These are phyloP conservation scores for Eutrema salsugineum DNA, from an alignment of 441 rosid species.

Conservation along the genomic window DNA sequence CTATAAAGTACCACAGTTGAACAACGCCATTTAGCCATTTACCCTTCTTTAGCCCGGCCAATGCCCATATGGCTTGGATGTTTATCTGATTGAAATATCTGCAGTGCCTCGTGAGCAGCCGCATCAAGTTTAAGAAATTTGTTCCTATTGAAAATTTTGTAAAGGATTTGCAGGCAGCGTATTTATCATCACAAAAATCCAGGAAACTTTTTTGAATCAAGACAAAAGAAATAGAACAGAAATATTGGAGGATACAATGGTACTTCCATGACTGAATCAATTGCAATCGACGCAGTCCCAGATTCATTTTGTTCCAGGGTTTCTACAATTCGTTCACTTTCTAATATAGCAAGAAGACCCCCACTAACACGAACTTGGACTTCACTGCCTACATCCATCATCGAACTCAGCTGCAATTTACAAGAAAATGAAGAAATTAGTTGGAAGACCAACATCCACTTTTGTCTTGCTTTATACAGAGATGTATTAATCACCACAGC, in stretches of 20 bases:
- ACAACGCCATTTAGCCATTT: conserved; percentile 29
- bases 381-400: conserved; percentile 96
- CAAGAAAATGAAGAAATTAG: not conserved
- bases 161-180: conserved; percentile 37
- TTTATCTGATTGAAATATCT: conserved; percentile 90
- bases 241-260: conserved; percentile 65
- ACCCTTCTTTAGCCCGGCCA: conserved; percentile 99
- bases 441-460: not conserved
- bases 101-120: conserved; percentile 90
- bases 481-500: not conserved
- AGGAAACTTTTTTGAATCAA: conserved; percentile 11
- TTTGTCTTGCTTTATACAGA: not conserved
- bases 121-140: conserved; percentile 93
- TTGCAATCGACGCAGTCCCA: conserved; percentile 73
- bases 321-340: conserved; percentile 87
- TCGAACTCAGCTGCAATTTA: conserved; percentile 72
- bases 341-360: conserved; percentile 92
- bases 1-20: conserved; percentile 1
- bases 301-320: conserved; percentile 74
- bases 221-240: conserved; percentile 1
- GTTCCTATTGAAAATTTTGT: conserved; percentile 49
- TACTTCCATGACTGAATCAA: conserved; percentile 76
- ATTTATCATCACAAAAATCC: not conserved
- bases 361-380: conserved; percentile 92
- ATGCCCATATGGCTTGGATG: conserved; percentile 99